These are phyloP conservation scores for Coemansia sp. DNA, from an alignment of 192 early-diverging fungal genomes.

Conservation along the genomic window DNA sequence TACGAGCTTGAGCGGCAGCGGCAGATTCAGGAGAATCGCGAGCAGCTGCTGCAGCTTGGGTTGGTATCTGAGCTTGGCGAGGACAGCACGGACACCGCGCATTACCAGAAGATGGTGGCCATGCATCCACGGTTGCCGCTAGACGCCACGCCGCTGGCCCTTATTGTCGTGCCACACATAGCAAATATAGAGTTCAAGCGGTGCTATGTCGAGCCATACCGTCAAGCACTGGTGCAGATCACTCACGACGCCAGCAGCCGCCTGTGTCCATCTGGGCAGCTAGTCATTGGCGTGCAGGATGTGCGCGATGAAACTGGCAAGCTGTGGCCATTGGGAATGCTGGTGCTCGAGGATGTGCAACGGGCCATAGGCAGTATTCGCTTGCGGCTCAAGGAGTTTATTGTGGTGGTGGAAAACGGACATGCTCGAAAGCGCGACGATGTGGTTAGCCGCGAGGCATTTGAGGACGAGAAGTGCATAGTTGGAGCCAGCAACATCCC, in stretches of 20 bases:
- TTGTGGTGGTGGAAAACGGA: constrained; percentile 52
- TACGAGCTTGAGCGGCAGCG: constrained; percentile 52
- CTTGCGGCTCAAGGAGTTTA: constrained; percentile 54
- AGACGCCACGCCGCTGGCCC: constrained; percentile 38
- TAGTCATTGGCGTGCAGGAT: constrained; percentile 72
- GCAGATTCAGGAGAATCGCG: constrained; percentile 49
- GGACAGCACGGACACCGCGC: constrained; percentile 68
- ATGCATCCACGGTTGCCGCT: constrained; percentile 42
- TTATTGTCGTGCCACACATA: constrained; percentile 66
- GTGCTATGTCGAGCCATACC: constrained; percentile 58
- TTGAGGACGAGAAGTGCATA: constrained; percentile 38
- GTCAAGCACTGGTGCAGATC: constrained; percentile 62
- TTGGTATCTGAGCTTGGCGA: constrained; percentile 80
- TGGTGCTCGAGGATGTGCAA: constrained; percentile 72
- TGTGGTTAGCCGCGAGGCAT: constrained; percentile 36
- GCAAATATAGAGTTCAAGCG: constrained; percentile 44
- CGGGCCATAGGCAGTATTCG: constrained; percentile 50
- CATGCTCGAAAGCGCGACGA: constrained; percentile 49
- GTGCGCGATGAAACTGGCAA: constrained; percentile 60
- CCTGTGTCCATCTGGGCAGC: constrained; percentile 61
- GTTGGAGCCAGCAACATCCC: constrained; percentile 10
- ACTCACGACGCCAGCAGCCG: constrained; percentile 56
- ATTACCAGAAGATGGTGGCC: constrained; percentile 63
- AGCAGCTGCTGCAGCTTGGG: constrained; percentile 56
- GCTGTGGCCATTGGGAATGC: constrained; percentile 71